Evolutionary conservation across 2,329 filamentous ascomycete genomes (phyloP), one percentile per base, ranked within the genome.

Genomic region (Sordariomycetes sp.): DNA sequence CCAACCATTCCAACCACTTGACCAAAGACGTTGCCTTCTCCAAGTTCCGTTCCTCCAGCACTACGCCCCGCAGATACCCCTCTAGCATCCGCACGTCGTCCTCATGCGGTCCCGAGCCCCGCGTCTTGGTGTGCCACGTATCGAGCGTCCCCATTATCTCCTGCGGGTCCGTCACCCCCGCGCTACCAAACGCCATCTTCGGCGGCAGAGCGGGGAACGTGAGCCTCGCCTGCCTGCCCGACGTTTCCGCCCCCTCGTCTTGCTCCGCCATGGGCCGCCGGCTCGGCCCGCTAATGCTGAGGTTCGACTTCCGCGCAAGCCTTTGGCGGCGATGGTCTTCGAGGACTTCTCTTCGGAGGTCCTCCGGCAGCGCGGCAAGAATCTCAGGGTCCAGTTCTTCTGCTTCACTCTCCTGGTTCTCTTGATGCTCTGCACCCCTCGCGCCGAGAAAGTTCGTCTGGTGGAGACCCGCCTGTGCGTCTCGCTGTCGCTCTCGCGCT

Each of bases 311-410:
- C 15, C 56, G 56, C 61, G 53, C 81, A 22, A 86, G 73, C n/a
- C 77, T 81, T 12, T 78, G 68, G 3, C 68, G 68, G 24, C 65
- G 65, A 17, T 57, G 85, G 64, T 95, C 88, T 22, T 82, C 84
- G 2, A 96, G 69, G 7, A 97, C 78, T 69, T 97, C 91, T 17
- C 73, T 75, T 13, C 88, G 82, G 53, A 95, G 80, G 53, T 95
- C 89, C 62, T 87, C 84, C 0, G 92, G 92, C 1, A 97, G 75
- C 17, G 90, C 90, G 1, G 86, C 82, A 2, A 97, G 81, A 64
- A 96, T 91, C 0, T 85, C 83, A 0, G 80, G 74, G 59, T 89
- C 86, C 2, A 89, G 69, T 50, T 80, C 76, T 13, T 55, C 52
- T 3, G 15, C 3, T 7, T 57, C 50, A 36, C 50, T 57, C 20